Base-by-base conservation (phyloP, 176 grass and related monocot genomes). In the Oropetium thomaeum region DNA sequence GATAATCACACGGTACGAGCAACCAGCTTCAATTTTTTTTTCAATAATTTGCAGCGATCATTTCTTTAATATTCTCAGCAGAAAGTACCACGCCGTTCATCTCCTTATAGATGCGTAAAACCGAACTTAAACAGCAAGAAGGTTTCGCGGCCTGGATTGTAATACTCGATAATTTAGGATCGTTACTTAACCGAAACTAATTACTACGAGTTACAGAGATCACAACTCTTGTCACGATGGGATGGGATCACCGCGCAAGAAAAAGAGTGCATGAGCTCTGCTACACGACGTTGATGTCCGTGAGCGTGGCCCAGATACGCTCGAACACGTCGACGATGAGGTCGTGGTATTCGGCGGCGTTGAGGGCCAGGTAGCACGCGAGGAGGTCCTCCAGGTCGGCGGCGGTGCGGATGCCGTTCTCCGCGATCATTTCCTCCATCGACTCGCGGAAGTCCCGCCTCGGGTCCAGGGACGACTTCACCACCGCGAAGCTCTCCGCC, bases 381-480 rank as follows among this genome's bases (percentile, higher is more conserved):
- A 98, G 96, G 19, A 98, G 87, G 69, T 98, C 91, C 87, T 98
- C 96, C 5, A 98, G 84, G 86, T 95, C 96, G 29, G 80, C 71
- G 10, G 89, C 85, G 19, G 70, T 74, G 69, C 82, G 39, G 67
- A 98, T 94, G 62, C 86, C 79, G 67, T 94, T 95, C 70, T 87
- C 89, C 1, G 79, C 54, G 45, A 98, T 98, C 96, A 98, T 98
- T 84, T 95, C 96, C 82, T 86, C 84, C 96, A 98, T 98, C 0
- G 96, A 98, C 51, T 98, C 96, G 32, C 22, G 87, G 82, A 98
- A 98, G 75, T 98, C 96, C 63, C 69, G 43, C 65, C 86, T 90
- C 31, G 91, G 91, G 63, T 98, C 84, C 14, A 16, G 75, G 52
- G 96, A 98, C 19, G 67, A 65, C 86, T 88, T 95, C 76, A 92